phyloP scores from a whole-genome alignment of 2,329 filamentous ascomycete species.

The Epichloe gansuensis region DNA sequence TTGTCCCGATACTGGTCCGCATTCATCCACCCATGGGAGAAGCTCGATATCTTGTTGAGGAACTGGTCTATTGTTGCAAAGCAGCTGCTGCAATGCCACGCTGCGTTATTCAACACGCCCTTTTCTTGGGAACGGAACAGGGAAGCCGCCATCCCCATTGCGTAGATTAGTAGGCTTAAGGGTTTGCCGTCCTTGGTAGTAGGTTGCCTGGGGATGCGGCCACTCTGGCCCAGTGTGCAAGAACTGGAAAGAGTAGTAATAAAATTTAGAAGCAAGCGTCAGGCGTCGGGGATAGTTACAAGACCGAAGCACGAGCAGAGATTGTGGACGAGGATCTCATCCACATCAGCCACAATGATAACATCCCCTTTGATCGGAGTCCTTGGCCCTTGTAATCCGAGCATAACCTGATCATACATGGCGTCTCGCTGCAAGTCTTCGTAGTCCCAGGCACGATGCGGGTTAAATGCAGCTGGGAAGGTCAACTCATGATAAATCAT shows the following conservation, averaged over 20 bases:
- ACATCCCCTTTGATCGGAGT: conserved; percentile 38
- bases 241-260: conserved; percentile 48
- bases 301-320: conserved; percentile 34
- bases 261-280: conserved; percentile 39
- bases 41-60: conserved; percentile 42
- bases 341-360: conserved; percentile 46
- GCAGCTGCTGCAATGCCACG: conserved; percentile 52
- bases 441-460: conserved; percentile 32
- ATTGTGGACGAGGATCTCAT: conserved; percentile 45
- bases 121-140: conserved; percentile 29
- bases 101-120: conserved; percentile 34
- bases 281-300: conserved; percentile 41
- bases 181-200: conserved; percentile 33
- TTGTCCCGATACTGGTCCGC: conserved; percentile 33
- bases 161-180: conserved; percentile 42
- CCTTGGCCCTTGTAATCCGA: conserved; percentile 28
- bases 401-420: conserved; percentile 45
- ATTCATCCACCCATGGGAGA: conserved; percentile 44
- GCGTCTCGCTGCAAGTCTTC: conserved; percentile 44
- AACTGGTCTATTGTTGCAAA: conserved; percentile 44
- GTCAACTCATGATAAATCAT: conserved; percentile 47
- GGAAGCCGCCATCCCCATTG: conserved; percentile 29
- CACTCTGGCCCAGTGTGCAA: conserved; percentile 30
- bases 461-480: conserved; percentile 29
- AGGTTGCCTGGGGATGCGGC: conserved; percentile 48